Evolutionary conservation across 805 yeast genomes (phyloP), one percentile per base, ranked within the genome.

Genomic region (Ogataea nakhonphanomensis): DNA sequence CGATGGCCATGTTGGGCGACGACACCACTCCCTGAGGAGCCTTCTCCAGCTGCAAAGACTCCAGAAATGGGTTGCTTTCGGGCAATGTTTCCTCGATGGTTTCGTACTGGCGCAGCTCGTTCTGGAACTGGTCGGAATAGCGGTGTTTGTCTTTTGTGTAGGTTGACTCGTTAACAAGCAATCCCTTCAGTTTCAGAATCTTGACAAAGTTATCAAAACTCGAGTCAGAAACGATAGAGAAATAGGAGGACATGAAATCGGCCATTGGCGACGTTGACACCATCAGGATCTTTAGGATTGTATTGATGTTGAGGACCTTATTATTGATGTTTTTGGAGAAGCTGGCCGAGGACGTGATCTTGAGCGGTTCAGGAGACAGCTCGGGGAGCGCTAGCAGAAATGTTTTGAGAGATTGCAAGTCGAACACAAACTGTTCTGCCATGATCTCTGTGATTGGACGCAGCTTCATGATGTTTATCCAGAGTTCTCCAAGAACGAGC

Each of bases 361-460:
- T 58, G 13, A 57, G 48, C 5, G 61, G 61, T 35, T 67, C 66
- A 30, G 55, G 61, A 22, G 69, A 69, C 15, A 73, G 66, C 42
- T 72, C 71, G 3, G 80, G 78, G 10, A 78, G 65, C 13, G 55
- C 59, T 2, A 68, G 36, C 28, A 86, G 69, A 21, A 74, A 66
- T 21, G 70, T 67, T 53, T 83, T 84, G 52, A 91, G 59, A 7
- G 74, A 69, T 28, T 81, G 79, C 2, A 84, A 55, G 62, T 91
- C 99, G 15, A 84, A 65, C 28, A 82, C 65, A 54, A 91, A 69
- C 58, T 91, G 97, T 58, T 90, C 96, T 3, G 91, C 84, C 53
- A 72, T 73, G 9, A 79, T 67, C 28, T 81, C 85, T 2, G 79
- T 69, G n/a, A 78, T 64, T 0, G 96, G 95, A 39, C 77, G 80